Evolutionary conservation across 306 rosid species (phyloP), one percentile per base, ranked within the genome.

Genomic region (Vigna radiata): DNA sequence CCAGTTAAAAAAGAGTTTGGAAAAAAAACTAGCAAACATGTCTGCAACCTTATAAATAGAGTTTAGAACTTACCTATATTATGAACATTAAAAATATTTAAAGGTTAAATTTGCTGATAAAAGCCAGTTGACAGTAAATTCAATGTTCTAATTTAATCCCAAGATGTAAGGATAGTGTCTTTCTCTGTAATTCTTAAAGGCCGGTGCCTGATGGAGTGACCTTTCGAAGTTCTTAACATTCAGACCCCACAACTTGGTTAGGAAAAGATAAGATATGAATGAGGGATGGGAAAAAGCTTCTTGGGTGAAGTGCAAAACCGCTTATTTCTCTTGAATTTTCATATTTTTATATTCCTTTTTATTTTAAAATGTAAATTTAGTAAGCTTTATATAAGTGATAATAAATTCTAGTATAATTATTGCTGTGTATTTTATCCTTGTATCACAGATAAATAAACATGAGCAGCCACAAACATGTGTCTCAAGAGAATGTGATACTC

Each of bases 231-330:
- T 81, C 56, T 79, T 83, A 71, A 83, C 80, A 72, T 58, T 18
- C n/a, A 85, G 87, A 85, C 89, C 91, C 92, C 92, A 89, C 92
- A 66, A 37, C 76, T 83, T 50, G 84, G 69, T 84, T 77, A 44
- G 17, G 65, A 71, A 86, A 84, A 85, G 89, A 90, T 87, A 90
- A 87, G 82, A 90, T 83, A 86, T 81, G 81, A 83, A 81, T 37
- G 75, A 82, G 75, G 86, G 82, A 83, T 84, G 88, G 86, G 95
- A 84, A 82, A 81, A 61, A 81, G 89, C 86, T 88, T 86, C 84
- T 77, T 74, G 90, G 95, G 77, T 79, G 39, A 60, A 87, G 93
- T 83, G 89, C 77, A 70, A 87, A 73, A 84, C 85, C 83, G 78
- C 90, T 85, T 48, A 72, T 63, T 79, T 72, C 65, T 69, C 36